These are phyloP conservation scores for Diversispora eburnea DNA, from an alignment of 192 early-diverging fungal genomes.

Conservation along the genomic window DNA sequence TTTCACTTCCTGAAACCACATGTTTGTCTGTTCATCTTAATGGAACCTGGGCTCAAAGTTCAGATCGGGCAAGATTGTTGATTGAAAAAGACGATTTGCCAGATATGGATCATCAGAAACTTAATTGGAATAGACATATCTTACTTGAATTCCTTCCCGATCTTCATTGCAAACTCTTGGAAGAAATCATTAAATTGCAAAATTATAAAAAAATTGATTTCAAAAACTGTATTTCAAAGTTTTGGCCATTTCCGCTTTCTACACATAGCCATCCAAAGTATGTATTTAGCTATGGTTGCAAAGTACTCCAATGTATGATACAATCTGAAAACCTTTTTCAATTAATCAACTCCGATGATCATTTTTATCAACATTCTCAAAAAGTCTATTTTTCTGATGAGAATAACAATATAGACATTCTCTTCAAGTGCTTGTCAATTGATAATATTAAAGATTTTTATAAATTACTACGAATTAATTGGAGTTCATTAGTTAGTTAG, in stretches of 20 bases:
- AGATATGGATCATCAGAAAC: constrained; percentile 11
- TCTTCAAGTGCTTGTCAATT: too few relatives aligned
- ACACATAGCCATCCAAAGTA: background rate
- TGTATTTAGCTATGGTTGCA: background rate
- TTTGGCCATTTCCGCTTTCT: constrained; percentile 2
- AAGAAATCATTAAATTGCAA: background rate
- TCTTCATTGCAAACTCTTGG: background rate
- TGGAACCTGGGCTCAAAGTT: constrained; percentile 14
- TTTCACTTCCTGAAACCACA: constrained; percentile 7
- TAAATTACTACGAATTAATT: too few relatives aligned
- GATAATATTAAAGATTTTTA: too few relatives aligned
- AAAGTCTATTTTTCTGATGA: too few relatives aligned
- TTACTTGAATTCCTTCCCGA: background rate
- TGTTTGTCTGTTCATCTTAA: constrained; percentile 10
- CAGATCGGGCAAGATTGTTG: constrained; percentile 10
- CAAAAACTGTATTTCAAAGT: background rate
- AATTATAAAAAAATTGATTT: background rate
- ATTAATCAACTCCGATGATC: too few relatives aligned
- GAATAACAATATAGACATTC: too few relatives aligned
- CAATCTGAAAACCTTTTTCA: too few relatives aligned
- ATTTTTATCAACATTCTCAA: too few relatives aligned
- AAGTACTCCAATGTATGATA: background rate
- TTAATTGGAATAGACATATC: constrained; percentile 21
- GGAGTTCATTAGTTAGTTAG: too few relatives aligned
- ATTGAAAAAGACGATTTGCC: background rate